phyloP scores from a whole-genome alignment of 495 filamentous ascomycete genomes.

The Lasiosphaeris hirsuta region DNA sequence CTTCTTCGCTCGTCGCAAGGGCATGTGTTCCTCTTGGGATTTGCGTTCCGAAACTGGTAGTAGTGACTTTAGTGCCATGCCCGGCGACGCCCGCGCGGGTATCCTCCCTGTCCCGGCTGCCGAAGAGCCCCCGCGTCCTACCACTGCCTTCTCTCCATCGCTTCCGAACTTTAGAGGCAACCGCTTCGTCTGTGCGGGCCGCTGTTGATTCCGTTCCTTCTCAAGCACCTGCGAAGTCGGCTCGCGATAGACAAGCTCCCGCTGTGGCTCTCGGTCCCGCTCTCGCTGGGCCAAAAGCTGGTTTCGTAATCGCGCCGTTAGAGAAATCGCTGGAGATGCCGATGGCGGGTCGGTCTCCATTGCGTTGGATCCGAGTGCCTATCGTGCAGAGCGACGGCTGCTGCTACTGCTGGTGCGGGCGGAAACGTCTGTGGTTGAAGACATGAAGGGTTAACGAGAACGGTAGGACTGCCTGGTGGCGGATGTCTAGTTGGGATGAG shows the following conservation, averaged over 20 bases:
- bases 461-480: not conserved
- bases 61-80: conserved; percentile 33
- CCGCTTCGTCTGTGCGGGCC: not conserved
- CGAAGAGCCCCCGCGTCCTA: not conserved
- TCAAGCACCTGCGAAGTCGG: no score
- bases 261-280: not conserved
- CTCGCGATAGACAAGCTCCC: no score
- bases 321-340: conserved; percentile 20
- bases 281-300: conserved; percentile 21
- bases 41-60: conserved; percentile 43
- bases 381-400: conserved; percentile 22
- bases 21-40: conserved; percentile 36
- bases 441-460: conserved; percentile 27
- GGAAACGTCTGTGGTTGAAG: conserved; percentile 20
- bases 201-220: no score
- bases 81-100: conserved; percentile 29
- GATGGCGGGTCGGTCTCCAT: conserved; percentile 26
- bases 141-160: conserved; percentile 1
- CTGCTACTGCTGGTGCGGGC: conserved; percentile 22
- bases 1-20: conserved; percentile 25
- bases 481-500: not conserved
- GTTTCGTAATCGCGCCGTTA: conserved; percentile 21
- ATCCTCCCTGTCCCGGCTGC: conserved; percentile 1
- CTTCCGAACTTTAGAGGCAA: conserved; percentile 18
- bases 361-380: conserved; percentile 16